Evolutionary conservation across 2,329 filamentous ascomycete species (phyloP).

Genomic region (Stagonosporopsis chrysanthemi): DNA sequence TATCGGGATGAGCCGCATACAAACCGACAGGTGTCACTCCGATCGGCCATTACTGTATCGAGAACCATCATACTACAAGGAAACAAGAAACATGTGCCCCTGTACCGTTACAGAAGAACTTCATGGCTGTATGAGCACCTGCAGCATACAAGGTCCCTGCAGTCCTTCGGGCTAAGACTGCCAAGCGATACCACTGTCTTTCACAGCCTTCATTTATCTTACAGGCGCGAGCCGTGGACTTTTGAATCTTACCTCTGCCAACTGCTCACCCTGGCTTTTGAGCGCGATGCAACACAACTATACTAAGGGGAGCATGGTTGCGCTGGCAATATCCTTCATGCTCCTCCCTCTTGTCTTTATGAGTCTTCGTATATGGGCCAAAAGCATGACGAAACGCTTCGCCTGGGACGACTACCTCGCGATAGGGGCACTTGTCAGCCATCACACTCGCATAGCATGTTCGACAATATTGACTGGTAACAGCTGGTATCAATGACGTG

Average conservation of each 20-base stretch:
- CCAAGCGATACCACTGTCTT: not conserved
- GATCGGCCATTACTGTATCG: not conserved
- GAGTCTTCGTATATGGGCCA: slow-evolving; percentile 34
- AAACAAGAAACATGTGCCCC: not conserved
- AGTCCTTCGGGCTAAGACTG: not conserved
- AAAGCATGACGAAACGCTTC: slow-evolving; percentile 27
- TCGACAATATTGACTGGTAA: slow-evolving; percentile 3
- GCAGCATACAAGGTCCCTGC: not conserved
- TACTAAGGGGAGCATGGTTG: slow-evolving; percentile 31
- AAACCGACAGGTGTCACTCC: not conserved
- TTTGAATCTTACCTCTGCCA: not conserved
- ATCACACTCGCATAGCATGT: not conserved
- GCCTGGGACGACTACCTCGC: slow-evolving; percentile 35
- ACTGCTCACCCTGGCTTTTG: not conserved
- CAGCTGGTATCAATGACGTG: slow-evolving; percentile 32
- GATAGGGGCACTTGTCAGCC: slow-evolving; percentile 31
- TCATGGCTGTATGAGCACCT: not conserved
- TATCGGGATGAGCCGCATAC: not conserved
- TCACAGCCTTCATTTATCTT: not conserved
- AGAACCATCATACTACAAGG: not conserved
- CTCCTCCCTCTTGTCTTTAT: slow-evolving; percentile 27
- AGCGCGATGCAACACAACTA: slow-evolving; percentile 33
- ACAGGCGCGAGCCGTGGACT: not conserved
- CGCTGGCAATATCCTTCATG: slow-evolving; percentile 29
- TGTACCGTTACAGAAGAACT: not conserved